Conservation (phyloP, 164 flowering plant species). For the Magnolia kwangsiensis region DNA sequence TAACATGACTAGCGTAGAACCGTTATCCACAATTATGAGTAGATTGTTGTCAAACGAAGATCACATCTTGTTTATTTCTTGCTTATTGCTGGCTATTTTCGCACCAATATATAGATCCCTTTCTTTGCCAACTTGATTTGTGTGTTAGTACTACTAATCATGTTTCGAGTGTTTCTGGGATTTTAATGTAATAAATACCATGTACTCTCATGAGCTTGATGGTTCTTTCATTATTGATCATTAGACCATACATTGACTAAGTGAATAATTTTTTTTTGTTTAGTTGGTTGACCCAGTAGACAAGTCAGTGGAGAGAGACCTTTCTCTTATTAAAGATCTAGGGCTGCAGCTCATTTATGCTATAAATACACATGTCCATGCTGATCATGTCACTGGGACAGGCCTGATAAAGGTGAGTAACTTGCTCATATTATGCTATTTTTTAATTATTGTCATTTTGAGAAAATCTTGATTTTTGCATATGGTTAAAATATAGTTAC, state of each 20-base stretch:
- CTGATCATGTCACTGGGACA: slow-evolving; percentile 98
- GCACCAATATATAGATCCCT: no score
- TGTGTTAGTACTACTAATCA: not conserved
- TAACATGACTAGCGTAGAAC: no score
- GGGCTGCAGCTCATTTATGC: slow-evolving; percentile 88
- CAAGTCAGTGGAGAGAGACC: slow-evolving; percentile 81
- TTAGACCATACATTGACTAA: not conserved
- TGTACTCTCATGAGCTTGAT: not conserved
- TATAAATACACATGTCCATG: slow-evolving; percentile 94
- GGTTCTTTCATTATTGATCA: not conserved
- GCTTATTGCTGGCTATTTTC: no score
- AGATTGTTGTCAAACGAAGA: no score
- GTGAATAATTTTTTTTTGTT: slow-evolving; percentile 14
- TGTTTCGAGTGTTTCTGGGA: not conserved
- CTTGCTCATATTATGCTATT: no score
- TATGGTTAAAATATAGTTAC: no score
- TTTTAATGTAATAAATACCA: not conserved
- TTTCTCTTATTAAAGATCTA: slow-evolving; percentile 60
- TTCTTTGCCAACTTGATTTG: no score
- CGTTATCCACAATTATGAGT: no score
- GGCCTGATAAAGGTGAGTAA: slow-evolving; percentile 72
- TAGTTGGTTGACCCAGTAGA: slow-evolving; percentile 97
- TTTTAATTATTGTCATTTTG: no score
- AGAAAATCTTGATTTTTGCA: no score
- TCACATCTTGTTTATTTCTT: no score